phyloP scores from a whole-genome alignment of 2,329 filamentous ascomycete species.

The Teratosphaeriaceae sp. region DNA sequence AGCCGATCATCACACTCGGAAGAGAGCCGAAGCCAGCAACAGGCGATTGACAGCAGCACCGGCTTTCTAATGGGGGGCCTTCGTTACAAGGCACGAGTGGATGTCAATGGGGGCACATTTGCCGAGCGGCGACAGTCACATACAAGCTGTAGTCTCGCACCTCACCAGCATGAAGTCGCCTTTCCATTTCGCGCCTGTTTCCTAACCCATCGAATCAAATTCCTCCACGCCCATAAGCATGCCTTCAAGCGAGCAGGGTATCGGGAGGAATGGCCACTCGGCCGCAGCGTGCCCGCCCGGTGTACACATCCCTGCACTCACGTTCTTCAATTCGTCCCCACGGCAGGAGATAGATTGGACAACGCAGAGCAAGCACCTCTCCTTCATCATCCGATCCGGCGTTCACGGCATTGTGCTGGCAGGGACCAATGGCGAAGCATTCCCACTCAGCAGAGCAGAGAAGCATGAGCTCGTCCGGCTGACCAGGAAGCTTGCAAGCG shows the following conservation, averaged over 20 bases:
- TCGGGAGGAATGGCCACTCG: neutral
- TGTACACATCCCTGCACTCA: conserved; percentile 52
- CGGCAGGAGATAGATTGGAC: conserved; percentile 52
- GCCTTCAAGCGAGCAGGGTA: conserved; percentile 23
- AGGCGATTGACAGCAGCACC: no score
- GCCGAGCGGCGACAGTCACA: no score
- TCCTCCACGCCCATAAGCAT: no score
- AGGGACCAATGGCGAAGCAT: conserved; percentile 42
- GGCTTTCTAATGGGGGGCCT: no score
- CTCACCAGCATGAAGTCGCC: no score
- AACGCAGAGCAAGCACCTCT: conserved; percentile 46
- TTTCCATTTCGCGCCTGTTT: no score
- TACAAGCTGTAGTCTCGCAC: no score
- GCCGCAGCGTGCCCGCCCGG: conserved; percentile 37
- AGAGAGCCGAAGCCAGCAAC: no score
- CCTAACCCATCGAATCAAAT: no score
- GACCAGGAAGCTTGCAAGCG: conserved; percentile 32
- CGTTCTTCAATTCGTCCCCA: conserved; percentile 45
- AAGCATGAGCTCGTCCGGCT: conserved; percentile 35
- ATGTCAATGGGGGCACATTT: no score
- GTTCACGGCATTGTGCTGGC: conserved; percentile 45
- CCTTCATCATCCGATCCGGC: conserved; percentile 49
- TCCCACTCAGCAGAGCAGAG: conserved; percentile 34
- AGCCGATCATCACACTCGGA: no score
- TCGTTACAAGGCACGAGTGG: no score